Evolutionary conservation across 179 eudicot genomes (phyloP), one percentile per base, ranked within the genome.

Genomic region (Gypsophila paniculata): DNA sequence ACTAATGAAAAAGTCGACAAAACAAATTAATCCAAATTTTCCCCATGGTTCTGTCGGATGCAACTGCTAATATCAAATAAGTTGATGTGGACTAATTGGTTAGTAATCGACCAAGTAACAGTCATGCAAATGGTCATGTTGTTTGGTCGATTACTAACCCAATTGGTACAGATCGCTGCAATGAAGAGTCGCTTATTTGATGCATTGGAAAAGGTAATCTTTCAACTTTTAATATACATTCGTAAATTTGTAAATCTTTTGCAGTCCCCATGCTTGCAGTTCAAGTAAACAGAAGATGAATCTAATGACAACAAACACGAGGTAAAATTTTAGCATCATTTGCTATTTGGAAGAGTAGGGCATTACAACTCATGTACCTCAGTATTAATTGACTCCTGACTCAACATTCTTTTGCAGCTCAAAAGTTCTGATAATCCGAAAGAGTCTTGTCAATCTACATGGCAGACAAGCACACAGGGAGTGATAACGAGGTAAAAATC

Each of bases 161-260:
- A 60, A 18, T 72, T 48, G 32, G 74, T 61, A 26, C 74, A 61
- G n/a, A 61, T 72, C 68, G 3, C 60, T 72, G 44, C 7, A 8
- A 6, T 14, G 49, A 54, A 69, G 51, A 62, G 13, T 14, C 26
- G 21, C 7, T 12, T 4, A 4, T 55, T 55, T 55, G 25, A 19
- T 6, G 60, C 60, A 21, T 7, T 6, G 11, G 8, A 55, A 18
- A 55, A 39, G 44, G 44, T 39, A 39, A 39, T 5, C 34, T 29
- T 4, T 29, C 34, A 29, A 29, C 34, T 39, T 1, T 6, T 8
- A 5, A 13, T 51, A 10, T 51, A 51, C 14, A 13, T 51, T 12
- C 1, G 54, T 51, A 51, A 51, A 51, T 29, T 29, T 29, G 34
- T 17, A n/a, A n/a, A n/a, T n/a, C 5, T 9, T 17, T 5, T 0